Conservation (phyloP, 108 stramenopile species). For the Pseudonitzschia pungens region DNA sequence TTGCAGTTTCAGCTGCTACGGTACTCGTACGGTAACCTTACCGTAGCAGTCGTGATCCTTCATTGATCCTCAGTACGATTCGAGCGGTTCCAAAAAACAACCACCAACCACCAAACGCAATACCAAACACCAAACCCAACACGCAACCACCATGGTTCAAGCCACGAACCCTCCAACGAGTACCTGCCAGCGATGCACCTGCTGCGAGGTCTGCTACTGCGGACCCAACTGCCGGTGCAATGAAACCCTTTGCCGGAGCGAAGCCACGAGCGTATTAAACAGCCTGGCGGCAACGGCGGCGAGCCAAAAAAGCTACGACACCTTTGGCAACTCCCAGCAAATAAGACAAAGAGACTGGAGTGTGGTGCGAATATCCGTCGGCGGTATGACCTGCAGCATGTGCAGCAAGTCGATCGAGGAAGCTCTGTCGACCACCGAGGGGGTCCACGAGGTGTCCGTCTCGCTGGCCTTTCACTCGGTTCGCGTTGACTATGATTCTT, state of each 20-base stretch:
- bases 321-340: not conserved
- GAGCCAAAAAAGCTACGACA: not conserved
- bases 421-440: conserved; percentile 14
- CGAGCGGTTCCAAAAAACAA: too few species aligned
- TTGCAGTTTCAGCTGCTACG: too few species aligned
- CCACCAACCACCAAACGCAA: too few species aligned
- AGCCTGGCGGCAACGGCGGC: conserved; percentile 5
- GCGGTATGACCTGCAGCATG: conserved; percentile 58
- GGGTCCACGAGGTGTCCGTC: conserved; percentile 29
- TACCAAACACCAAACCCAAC: too few species aligned
- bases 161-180: too few species aligned
- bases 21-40: too few species aligned
- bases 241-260: conserved; percentile 37
- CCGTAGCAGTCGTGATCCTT: too few species aligned
- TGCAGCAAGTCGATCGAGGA: conserved; percentile 35
- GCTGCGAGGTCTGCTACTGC: conserved; percentile 31
- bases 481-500: conserved; percentile 23
- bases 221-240: conserved; percentile 37
- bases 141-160: too few species aligned
- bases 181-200: not conserved
- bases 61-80: too few species aligned
- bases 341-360: conserved; percentile 24
- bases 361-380: conserved; percentile 20
- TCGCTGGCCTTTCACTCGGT: conserved; percentile 43
- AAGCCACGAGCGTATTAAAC: conserved; percentile 32